Evolutionary conservation across 768 basidiomycete genomes (phyloP).

Genomic region (Lactarius vividus): DNA sequence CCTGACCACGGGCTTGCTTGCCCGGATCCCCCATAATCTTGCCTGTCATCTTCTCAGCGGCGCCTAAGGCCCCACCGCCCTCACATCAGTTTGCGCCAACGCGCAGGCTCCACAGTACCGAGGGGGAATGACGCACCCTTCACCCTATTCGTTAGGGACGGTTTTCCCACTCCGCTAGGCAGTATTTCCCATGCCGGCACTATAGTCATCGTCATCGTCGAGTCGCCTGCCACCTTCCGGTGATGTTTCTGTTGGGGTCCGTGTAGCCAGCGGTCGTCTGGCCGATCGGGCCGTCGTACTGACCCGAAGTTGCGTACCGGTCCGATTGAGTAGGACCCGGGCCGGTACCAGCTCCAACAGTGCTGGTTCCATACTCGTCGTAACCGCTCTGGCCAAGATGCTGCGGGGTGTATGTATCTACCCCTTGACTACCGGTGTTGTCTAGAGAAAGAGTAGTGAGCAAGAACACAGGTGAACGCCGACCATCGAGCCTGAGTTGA

Average conservation of each 20-base stretch:
- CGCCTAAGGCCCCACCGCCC: constrained; percentile 15
- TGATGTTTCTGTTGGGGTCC: background rate
- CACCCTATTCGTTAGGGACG: constrained; percentile 12
- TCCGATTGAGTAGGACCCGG: background rate
- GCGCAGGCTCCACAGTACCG: background rate
- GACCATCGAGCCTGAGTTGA: background rate
- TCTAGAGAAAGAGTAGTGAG: background rate
- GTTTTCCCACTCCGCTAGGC: background rate
- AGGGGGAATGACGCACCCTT: constrained; percentile 17
- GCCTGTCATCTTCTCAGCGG: constrained; percentile 21
- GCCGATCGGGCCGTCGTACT: background rate
- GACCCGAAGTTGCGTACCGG: constrained; percentile 1
- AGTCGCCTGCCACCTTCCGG: background rate
- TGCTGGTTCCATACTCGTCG: background rate
- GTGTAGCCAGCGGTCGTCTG: background rate
- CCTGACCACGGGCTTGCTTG: constrained; percentile 16
- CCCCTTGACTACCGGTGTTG: background rate
- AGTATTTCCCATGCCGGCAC: too few species aligned
- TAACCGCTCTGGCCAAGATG: background rate
- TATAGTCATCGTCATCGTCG: background rate
- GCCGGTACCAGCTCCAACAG: background rate
- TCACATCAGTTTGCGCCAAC: constrained; percentile 9
- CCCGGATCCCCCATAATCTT: constrained; percentile 22
- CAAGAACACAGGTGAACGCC: background rate
- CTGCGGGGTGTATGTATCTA: constrained; percentile 1